phyloP scores from a whole-genome alignment of 2,329 filamentous ascomycete species.

The Neoscytalidium dimidiatum region DNA sequence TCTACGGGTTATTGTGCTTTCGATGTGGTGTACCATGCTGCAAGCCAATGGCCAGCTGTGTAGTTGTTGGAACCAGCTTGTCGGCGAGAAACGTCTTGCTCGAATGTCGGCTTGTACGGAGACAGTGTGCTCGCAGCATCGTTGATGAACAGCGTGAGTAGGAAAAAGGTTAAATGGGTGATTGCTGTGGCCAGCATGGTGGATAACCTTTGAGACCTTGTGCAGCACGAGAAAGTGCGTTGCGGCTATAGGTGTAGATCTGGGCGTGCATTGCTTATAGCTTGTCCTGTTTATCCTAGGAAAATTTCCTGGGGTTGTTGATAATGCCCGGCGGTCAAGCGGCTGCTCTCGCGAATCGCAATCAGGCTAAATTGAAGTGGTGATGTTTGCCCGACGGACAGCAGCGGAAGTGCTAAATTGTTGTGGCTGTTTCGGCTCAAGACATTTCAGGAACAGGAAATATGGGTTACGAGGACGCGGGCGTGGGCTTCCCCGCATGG shows the following conservation, averaged over 20 bases:
- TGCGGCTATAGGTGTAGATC: not conserved
- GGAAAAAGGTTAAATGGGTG: not conserved
- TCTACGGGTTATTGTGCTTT: not conserved
- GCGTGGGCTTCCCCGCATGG: not conserved
- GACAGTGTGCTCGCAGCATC: not conserved
- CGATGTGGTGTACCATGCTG: slow-evolving; percentile 48
- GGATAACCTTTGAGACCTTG: not conserved
- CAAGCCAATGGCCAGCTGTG: slow-evolving; percentile 56
- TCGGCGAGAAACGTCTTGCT: not conserved
- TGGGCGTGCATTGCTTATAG: not conserved
- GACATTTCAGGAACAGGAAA: slow-evolving; percentile 6
- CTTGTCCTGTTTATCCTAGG: not conserved
- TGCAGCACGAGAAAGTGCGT: not conserved
- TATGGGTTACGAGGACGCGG: not conserved
- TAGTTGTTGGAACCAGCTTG: slow-evolving; percentile 25
- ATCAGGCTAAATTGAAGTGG: slow-evolving; percentile 2
- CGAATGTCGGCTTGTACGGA: not conserved
- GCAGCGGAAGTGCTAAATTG: not conserved
- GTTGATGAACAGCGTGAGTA: not conserved
- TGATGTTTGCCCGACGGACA: not conserved
- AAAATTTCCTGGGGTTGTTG: not conserved
- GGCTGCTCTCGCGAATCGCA: not conserved
- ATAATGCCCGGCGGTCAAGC: not conserved
- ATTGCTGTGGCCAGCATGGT: not conserved
- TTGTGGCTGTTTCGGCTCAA: slow-evolving; percentile 3